Evolutionary conservation across 176 grass and related monocot species (phyloP).

Genomic region (Dendrocalamus sinicus): DNA sequence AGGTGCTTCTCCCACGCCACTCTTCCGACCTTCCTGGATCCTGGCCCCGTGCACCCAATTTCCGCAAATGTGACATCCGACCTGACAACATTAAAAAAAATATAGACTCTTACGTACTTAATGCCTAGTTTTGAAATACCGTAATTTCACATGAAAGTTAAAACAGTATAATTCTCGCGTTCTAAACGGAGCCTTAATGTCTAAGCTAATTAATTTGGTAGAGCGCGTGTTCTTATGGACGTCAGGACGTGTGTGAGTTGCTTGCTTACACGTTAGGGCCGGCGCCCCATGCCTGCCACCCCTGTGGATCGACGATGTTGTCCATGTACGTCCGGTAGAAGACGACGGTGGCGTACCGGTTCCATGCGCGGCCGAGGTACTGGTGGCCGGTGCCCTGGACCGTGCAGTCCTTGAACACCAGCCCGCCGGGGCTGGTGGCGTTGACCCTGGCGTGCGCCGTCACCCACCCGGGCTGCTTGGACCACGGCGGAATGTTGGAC

Average conservation of each 20-base stretch:
- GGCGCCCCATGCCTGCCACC: conserved; percentile 59
- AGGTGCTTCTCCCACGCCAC: conserved; percentile 52
- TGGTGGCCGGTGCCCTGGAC: conserved; percentile 8
- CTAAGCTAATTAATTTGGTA: too few species aligned
- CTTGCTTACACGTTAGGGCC: background rate
- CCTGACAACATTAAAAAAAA: conserved; percentile 18
- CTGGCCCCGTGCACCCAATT: conserved; percentile 35
- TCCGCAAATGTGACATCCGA: conserved; percentile 36
- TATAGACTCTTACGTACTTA: background rate
- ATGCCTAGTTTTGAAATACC: too few species aligned
- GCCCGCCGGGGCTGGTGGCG: conserved; percentile 10
- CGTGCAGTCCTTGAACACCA: conserved; percentile 60
- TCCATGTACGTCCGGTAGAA: conserved; percentile 58
- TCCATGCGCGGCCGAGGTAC: conserved; percentile 77
- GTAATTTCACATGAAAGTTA: too few species aligned
- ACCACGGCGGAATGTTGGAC: conserved; percentile 23
- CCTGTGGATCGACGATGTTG: conserved; percentile 42
- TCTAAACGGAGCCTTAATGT: too few species aligned
- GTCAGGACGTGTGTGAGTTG: too few species aligned
- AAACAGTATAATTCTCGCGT: too few species aligned
- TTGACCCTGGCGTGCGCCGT: conserved; percentile 47
- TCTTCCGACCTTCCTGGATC: conserved; percentile 21
- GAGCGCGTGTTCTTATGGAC: too few species aligned
- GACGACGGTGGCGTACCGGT: conserved; percentile 53
- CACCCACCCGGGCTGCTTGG: conserved; percentile 41